A percentile compares a stretch with the other conserved stretches of the same genome.
phyloP scores from a whole-genome alignment of 345 rosid species.

The Gossypium ekmanianum region DNA sequence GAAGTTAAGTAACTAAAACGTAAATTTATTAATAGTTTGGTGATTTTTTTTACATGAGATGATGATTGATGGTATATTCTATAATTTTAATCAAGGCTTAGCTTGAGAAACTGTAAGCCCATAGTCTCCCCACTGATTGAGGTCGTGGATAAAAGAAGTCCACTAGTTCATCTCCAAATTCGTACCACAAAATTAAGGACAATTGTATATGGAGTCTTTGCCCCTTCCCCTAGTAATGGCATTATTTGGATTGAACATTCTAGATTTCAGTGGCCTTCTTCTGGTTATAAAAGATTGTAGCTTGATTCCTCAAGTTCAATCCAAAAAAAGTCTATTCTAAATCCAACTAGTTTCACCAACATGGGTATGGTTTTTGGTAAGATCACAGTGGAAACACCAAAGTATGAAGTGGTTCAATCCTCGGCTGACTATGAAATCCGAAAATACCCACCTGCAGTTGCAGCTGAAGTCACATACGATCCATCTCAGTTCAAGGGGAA shows the following conservation, averaged over 20 bases:
- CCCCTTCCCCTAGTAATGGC: constrained; percentile 18
- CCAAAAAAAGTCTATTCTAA: neutral
- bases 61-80: too few relatives aligned
- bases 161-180: constrained; percentile 17
- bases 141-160: constrained; percentile 31
- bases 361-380: constrained; percentile 6
- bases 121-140: neutral
- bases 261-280: neutral
- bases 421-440: constrained; percentile 70
- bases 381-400: constrained; percentile 8
- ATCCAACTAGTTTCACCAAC: neutral
- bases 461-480: constrained; percentile 72
- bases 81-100: neutral
- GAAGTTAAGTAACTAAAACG: accelerated
- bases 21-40: too few relatives aligned
- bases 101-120: neutral
- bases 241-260: neutral
- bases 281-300: neutral
- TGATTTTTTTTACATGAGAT: too few relatives aligned
- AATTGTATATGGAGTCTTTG: too few relatives aligned
- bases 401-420: constrained; percentile 25
- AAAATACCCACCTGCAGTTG: constrained; percentile 55
- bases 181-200: constrained; percentile 15
- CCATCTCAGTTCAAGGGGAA: constrained; percentile 60
- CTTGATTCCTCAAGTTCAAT: neutral